phyloP scores from a whole-genome alignment of 352 stramenopile species.

The Pythium periplocum region DNA sequence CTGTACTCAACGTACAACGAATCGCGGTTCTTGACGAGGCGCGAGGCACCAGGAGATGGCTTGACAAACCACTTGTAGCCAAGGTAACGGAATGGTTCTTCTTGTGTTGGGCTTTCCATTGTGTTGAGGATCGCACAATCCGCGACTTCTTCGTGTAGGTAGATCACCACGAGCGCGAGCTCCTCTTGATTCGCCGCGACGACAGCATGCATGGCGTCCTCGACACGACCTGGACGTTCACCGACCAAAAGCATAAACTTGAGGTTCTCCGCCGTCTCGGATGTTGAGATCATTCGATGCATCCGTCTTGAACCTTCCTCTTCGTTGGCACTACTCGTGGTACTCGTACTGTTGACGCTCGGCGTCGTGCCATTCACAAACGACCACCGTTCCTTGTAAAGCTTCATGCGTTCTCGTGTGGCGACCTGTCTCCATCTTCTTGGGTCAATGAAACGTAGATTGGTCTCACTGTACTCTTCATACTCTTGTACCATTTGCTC shows the following conservation, averaged over 20 bases:
- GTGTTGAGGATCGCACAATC: constrained; percentile 47
- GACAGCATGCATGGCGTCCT: constrained; percentile 46
- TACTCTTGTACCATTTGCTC: constrained; percentile 24
- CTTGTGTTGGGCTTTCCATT: constrained; percentile 37
- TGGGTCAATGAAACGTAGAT: constrained; percentile 19
- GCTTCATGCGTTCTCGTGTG: constrained; percentile 15
- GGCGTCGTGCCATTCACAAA: not conserved
- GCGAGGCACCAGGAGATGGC: constrained; percentile 15
- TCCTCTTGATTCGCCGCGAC: constrained; percentile 41
- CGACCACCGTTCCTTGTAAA: constrained; percentile 14
- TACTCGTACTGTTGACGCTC: not conserved
- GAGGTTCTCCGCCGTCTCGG: constrained; percentile 14
- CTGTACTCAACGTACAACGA: constrained; percentile 46
- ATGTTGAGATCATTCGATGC: no score
- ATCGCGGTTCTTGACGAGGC: constrained; percentile 39
- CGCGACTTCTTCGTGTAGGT: constrained; percentile 47
- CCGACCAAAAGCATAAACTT: constrained; percentile 17
- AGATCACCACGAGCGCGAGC: constrained; percentile 41
- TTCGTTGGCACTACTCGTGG: not conserved
- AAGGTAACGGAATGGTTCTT: constrained; percentile 38
- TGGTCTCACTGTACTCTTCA: constrained; percentile 19
- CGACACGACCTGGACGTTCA: constrained; percentile 27
- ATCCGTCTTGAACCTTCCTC: not conserved
- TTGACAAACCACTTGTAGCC: constrained; percentile 63
- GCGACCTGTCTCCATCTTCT: constrained; percentile 19